Conservation (phyloP, 2,329 filamentous ascomycete species). For the Penicillium sp. region DNA sequence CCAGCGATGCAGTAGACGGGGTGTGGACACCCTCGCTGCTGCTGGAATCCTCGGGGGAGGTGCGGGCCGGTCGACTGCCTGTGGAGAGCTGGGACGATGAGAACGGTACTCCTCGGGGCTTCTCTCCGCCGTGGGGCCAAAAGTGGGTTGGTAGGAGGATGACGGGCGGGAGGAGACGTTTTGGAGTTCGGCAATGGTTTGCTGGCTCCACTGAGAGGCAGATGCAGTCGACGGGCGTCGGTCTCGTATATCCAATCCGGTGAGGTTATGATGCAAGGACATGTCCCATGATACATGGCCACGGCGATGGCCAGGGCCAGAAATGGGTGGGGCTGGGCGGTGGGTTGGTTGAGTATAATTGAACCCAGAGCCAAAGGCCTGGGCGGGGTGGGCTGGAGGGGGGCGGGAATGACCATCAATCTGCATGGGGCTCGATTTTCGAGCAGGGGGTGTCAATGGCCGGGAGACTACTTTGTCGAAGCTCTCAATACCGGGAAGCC, state of each 20-base stretch:
- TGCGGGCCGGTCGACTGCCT: conserved; percentile 36
- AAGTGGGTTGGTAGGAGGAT: conserved; percentile 36
- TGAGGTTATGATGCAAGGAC: conserved; percentile 47
- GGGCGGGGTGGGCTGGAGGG: conserved; percentile 29
- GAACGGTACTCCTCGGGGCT: conserved; percentile 30
- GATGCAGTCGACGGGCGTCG: conserved; percentile 37
- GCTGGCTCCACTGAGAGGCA: conserved; percentile 46
- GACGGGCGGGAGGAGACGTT: conserved; percentile 39
- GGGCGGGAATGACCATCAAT: conserved; percentile 58
- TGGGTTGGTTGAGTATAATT: conserved; percentile 36
- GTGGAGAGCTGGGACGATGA: conserved; percentile 31
- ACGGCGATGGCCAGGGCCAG: conserved; percentile 47
- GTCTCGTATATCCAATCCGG: conserved; percentile 45
- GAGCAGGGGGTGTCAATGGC: conserved; percentile 63
- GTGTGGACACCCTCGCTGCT: conserved; percentile 53
- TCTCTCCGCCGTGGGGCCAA: conserved; percentile 28
- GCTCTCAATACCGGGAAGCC: conserved; percentile 87
- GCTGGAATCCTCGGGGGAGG: conserved; percentile 52
- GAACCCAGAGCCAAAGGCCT: conserved; percentile 37
- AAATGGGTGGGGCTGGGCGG: conserved; percentile 44
- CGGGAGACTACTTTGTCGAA: conserved; percentile 73
- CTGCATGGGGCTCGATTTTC: conserved; percentile 75
- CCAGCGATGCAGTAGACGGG: conserved; percentile 49
- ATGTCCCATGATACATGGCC: conserved; percentile 54
- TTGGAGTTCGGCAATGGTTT: conserved; percentile 46